Base-by-base conservation (phyloP, 2,329 filamentous ascomycete genomes). In the Fusarium sp. region DNA sequence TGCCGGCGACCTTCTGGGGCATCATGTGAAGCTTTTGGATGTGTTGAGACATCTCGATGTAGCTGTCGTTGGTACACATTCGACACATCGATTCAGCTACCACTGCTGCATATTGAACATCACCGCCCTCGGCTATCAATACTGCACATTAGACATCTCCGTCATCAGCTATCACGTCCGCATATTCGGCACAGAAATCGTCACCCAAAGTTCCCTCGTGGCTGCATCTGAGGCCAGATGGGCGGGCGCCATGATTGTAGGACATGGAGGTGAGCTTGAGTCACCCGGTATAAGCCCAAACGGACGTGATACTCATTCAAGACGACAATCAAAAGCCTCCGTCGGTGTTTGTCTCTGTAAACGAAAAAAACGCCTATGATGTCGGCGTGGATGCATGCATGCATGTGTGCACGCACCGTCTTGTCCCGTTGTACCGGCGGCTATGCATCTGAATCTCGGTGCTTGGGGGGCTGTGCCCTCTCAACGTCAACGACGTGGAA, bases 1-100 rank as follows among this genome's bases (percentile, higher is more conserved):
- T 22, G 32, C 40, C 47, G 54, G 52, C 22, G 50, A 63, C 61
- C 68, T 58, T 71, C 47, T 59, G 38, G 50, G 69, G 72, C 47
- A 65, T 58, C 58, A 20, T 68, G 47, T 33, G 54, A 59, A 62
- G 38, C 22, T 40, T 61, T 52, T n/a, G 30, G 30, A 20, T 47
- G 35, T 11, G 43, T 45, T 17, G 22, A 38, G 61, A 17, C 63
- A 17, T 58, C 30, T 45, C 47, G 40, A 27, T 58, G n/a, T 37
- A 66, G 35, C 54, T 40, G 4, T 52, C 32, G 37, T 43, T 33
- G 17, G 27, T 30, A 20, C 63, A 61, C 33, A 38, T 63, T 45
- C 40, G 14, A 45, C 52, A 47, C 43, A 47, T 17, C 20, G 7
- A 2, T 22, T 47, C 43, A 62, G 35, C 52, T 47, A 6, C 30